Evolutionary conservation across 352 stramenopile species (phyloP).

Genomic region (Peronospora farinosa): DNA sequence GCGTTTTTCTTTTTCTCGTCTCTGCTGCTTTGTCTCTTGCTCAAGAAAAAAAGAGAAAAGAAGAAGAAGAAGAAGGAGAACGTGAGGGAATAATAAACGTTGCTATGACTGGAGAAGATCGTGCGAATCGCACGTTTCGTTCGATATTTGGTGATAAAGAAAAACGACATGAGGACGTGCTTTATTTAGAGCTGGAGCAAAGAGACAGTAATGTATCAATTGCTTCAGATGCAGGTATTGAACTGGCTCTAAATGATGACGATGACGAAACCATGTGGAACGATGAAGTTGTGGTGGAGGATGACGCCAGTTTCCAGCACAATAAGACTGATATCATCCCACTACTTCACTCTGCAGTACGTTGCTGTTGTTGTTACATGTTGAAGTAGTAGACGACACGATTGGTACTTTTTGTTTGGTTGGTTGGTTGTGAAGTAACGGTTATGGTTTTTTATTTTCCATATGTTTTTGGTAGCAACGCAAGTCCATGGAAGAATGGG

Average conservation of each 20-base stretch:
- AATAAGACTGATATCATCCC: conserved; percentile 17
- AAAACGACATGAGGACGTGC: conserved; percentile 18
- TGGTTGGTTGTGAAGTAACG: background rate
- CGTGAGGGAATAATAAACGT: conserved; percentile 27
- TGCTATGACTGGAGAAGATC: conserved; percentile 41
- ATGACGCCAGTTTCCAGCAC: conserved; percentile 7
- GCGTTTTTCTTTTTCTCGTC: conserved; percentile 29
- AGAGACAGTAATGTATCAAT: conserved; percentile 10
- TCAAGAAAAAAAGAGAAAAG: conserved; percentile 14
- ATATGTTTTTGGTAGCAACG: conserved; percentile 26
- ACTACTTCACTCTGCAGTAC: conserved; percentile 28
- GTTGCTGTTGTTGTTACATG: conserved; percentile 2
- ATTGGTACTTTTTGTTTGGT: too few species aligned
- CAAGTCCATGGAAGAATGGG: conserved; percentile 70
- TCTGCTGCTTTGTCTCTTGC: conserved; percentile 8
- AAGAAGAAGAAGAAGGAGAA: background rate
- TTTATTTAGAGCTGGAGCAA: conserved; percentile 20
- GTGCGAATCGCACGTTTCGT: conserved; percentile 63
- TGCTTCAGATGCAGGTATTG: background rate
- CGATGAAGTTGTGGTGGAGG: conserved; percentile 29
- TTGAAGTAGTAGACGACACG: too few species aligned
- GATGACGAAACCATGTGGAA: conserved; percentile 42
- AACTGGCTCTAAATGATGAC: conserved; percentile 20
- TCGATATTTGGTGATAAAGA: conserved; percentile 48
- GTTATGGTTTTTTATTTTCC: background rate